Base-by-base conservation (phyloP, 495 filamentous ascomycete species). In the Penicilliopsis zonata region DNA sequence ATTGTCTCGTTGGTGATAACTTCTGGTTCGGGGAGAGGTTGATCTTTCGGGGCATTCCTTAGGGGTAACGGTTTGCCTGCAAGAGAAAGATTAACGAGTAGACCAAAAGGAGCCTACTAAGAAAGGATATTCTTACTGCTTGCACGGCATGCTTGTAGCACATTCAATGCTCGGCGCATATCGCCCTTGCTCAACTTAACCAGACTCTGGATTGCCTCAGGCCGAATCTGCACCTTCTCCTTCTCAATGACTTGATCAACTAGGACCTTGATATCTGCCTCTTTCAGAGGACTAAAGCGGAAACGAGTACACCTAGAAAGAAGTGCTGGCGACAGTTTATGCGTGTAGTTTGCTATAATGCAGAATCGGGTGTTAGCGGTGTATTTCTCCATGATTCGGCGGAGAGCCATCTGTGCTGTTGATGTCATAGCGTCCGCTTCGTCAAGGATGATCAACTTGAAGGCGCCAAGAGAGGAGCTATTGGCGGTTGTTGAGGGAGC, bases 381-480 rank as follows among this genome's bases (percentile, higher is more conserved):
- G 59, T 96, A 99, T 55, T 92, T 90, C 50, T 99, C 90, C 92
- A 99, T 99, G 36, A 99, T 99, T 26, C 90, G 63, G 40, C 90
- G 76, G 17, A 99, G 68, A 0, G 90, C 90, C 86, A 96, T 99
- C 50, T 99, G 90, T 10, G 90, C 90, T 0, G 86, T 84, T 13
- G 81, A 72, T 4, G 90, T 99, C 90, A 99, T 96, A 12, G 92
- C 90, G 51, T 99, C 90, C 18, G 90, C 90, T 58, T 99, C 90
- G 59, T 99, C 90, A 14, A 99, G 70, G 33, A 99, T 84, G 51
- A 96, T 95, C 44, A 99, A 75, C 58, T 99, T 99, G 64, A 79
- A 99, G 4, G 67, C 66, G 0, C 76, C 83, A 13, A 94, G 64
- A 4, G 63, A 55, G n/a, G 57, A 53, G 4, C 57, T 55, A 28